Evolutionary conservation across 192 early-diverging fungal genomes (phyloP), one percentile per base, ranked within the genome.

Genomic region (Funneliformis mosseae): DNA sequence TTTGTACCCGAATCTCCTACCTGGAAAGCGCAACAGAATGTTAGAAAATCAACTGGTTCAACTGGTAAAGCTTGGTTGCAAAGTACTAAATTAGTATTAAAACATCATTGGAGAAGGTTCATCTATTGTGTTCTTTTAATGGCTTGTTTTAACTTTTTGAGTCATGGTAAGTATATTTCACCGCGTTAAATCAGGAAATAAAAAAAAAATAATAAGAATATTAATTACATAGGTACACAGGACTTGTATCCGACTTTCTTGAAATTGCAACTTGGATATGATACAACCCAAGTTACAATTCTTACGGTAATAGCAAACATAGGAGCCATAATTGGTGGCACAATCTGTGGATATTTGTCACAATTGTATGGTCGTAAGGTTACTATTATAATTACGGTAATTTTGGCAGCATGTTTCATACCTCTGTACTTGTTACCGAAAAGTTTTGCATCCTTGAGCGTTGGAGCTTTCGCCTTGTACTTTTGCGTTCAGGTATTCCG

Each of bases 191-290:
- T 2, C 33, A 42, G 0, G 41, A 41, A 41, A 70, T 16, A 38
- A n/a, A 70, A 8, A 10, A 42, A 3, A 8, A 18, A 5, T 41
- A 73, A 25, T 33, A 4, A 5, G 6, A 28, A 10, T 69, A 7
- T 8, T 8, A 60, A 50, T 50, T 50, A 50, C 10, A 38, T 55
- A 76, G 80, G 81, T 5, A 88, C 88, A 72, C 90, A 93, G 79
- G 93, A 95, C 82, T 78, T 95, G 59, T 94, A 88, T 76, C 93
- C 93, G 12, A 92, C 93, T 18, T 93, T 90, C 80, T 81, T 94
- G 43, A 87, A 84, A 63, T 81, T 83, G 64, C 91, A 92, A 79
- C 85, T 89, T 27, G 89, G 88, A 6, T 93, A 89, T 74, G 81
- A 84, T 4, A 48, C 86, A 18, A 72, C 77, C 11, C 85, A 92